phyloP scores from a whole-genome alignment of 805 yeast species.

The Candida nemodendra region DNA sequence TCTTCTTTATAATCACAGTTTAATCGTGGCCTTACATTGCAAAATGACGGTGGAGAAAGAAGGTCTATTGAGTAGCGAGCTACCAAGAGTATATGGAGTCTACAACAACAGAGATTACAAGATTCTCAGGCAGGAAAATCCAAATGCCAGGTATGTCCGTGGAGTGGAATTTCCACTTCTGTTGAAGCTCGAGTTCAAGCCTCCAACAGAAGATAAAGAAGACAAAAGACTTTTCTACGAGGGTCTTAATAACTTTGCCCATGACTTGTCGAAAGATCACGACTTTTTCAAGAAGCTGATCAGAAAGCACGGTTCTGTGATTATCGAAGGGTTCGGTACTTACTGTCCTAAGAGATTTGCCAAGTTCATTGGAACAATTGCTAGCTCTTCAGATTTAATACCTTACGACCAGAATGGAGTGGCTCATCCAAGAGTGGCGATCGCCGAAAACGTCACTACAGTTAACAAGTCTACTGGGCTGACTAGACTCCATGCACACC shows the following conservation, averaged over 20 bases:
- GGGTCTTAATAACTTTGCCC: neutral
- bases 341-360: conserved; percentile 23
- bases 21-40: too few relatives aligned
- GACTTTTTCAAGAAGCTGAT: conserved; percentile 25
- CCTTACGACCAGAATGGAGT: conserved; percentile 31
- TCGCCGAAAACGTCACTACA: conserved; percentile 25
- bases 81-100: neutral
- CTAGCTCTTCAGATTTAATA: conserved; percentile 18
- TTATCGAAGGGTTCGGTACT: conserved; percentile 22
- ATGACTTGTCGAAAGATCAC: conserved; percentile 11
- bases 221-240: neutral
- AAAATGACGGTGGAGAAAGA: neutral
- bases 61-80: neutral
- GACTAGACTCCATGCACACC: conserved; percentile 18
- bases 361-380: conserved; percentile 21
- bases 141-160: neutral
- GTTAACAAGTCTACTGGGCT: conserved; percentile 31
- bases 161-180: neutral
- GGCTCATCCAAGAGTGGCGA: conserved; percentile 24
- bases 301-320: conserved; percentile 27
- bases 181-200: neutral
- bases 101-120: neutral
- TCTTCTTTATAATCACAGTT: too few relatives aligned
- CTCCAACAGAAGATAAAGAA: neutral
- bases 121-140: neutral